phyloP scores from a whole-genome alignment of 768 basidiomycete species.

The Favolaschia claudopus region DNA sequence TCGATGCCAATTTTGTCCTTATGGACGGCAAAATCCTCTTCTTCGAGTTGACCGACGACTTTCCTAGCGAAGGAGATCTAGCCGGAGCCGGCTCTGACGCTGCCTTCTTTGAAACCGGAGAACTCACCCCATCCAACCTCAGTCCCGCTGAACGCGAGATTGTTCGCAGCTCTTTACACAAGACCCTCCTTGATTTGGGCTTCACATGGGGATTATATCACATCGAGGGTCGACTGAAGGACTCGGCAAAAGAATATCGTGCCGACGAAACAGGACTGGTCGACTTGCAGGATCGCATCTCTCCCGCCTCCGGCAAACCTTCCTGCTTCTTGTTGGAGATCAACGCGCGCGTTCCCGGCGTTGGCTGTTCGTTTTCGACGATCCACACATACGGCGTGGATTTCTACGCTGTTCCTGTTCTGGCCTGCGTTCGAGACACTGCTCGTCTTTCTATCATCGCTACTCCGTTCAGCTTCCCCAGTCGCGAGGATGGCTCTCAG shows the following conservation, averaged over 20 bases:
- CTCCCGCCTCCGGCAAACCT: not conserved
- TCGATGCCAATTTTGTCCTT: constrained; percentile 17
- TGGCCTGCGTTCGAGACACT: constrained; percentile 12
- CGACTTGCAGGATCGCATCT: constrained; percentile 1
- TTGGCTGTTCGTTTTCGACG: constrained; percentile 17
- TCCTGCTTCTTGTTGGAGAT: constrained; percentile 21
- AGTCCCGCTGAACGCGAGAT: constrained; percentile 5
- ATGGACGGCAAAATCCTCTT: constrained; percentile 12
- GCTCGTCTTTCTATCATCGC: constrained; percentile 2
- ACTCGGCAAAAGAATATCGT: constrained; percentile 17
- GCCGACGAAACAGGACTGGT: constrained; percentile 3
- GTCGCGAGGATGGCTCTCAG: constrained; percentile 16
- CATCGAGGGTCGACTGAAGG: constrained; percentile 19
- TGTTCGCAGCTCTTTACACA: constrained; percentile 5
- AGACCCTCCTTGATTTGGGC: constrained; percentile 4
- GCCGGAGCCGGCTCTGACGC: not conserved
- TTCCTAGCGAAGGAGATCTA: constrained; percentile 17
- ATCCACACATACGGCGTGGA: constrained; percentile 20
- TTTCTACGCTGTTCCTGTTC: constrained; percentile 15
- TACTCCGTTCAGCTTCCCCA: not conserved
- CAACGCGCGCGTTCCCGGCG: constrained; percentile 19
- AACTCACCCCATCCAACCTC: constrained; percentile 16
- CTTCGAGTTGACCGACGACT: constrained; percentile 18
- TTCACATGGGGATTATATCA: constrained; percentile 23
- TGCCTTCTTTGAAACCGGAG: constrained; percentile 19